Percentiles rank a stretch among this genome's conserved stretches.
phyloP scores from a whole-genome alignment of 225 moss, liverwort and hornwort genomes.

The Antitrichia curtipendula region DNA sequence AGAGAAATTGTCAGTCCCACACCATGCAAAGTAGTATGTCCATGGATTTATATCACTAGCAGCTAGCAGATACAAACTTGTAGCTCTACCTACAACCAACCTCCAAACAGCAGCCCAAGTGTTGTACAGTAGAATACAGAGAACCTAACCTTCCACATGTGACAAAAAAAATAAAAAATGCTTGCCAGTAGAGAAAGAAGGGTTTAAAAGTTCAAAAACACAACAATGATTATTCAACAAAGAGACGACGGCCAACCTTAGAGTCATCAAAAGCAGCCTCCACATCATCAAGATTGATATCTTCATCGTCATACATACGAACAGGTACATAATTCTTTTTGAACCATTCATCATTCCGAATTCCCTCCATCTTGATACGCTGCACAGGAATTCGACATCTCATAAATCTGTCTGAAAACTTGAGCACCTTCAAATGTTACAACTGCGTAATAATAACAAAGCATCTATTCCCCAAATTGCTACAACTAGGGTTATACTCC shows the following conservation, averaged over 20 bases:
- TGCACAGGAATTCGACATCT: slow-evolving; percentile 52
- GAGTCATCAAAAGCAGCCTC: slow-evolving; percentile 87
- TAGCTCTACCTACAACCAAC: background rate
- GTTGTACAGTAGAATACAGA: background rate
- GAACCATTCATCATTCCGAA: slow-evolving; percentile 86
- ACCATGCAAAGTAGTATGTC: background rate
- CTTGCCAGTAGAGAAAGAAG: background rate
- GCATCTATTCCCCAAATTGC: background rate
- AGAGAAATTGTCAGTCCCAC: background rate
- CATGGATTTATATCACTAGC: background rate
- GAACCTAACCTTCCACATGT: background rate
- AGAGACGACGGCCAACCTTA: slow-evolving; percentile 36
- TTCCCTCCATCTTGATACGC: slow-evolving; percentile 78
- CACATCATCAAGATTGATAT: slow-evolving; percentile 68
- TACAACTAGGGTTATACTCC: background rate
- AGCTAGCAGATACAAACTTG: background rate
- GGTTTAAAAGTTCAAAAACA: background rate
- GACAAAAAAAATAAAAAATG: background rate
- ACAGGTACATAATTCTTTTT: slow-evolving; percentile 66
- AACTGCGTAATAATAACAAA: background rate
- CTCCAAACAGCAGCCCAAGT: background rate
- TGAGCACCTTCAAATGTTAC: background rate
- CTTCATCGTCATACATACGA: slow-evolving; percentile 70
- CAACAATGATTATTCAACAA: background rate
- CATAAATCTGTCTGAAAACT: background rate